phyloP scores from a whole-genome alignment of 441 rosid genomes.

The Eruca vesicaria region DNA sequence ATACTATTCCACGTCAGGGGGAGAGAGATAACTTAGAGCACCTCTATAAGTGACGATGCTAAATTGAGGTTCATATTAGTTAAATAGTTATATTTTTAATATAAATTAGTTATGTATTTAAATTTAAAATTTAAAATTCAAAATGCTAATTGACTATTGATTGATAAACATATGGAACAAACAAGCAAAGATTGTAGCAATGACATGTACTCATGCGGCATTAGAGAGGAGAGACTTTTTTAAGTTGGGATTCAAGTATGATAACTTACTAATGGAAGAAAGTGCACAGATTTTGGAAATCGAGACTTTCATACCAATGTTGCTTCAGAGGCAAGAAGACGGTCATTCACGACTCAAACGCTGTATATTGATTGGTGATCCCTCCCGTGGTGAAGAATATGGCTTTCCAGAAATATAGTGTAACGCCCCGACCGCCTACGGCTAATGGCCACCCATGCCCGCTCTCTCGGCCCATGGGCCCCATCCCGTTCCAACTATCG shows the following conservation, averaged over 20 bases:
- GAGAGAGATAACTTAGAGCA: background rate
- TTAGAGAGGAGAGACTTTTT: slow-evolving; percentile 97
- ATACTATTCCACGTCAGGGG: no score
- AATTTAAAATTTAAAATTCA: no score
- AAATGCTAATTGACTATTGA: no score
- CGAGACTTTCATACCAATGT: slow-evolving; percentile 98
- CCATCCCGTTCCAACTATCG: no score
- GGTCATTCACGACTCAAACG: slow-evolving; percentile 98
- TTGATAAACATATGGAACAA: no score
- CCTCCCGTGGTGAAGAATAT: slow-evolving; percentile 99
- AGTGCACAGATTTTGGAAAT: slow-evolving; percentile 99
- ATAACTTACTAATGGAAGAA: slow-evolving; percentile 98
- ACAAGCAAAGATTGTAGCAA: slow-evolving; percentile 99
- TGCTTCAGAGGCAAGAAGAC: slow-evolving; percentile 99
- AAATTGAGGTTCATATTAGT: no score
- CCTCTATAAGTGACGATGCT: no score
- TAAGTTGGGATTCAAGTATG: slow-evolving; percentile 96
- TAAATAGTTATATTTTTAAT: no score
- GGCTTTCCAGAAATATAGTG: slow-evolving; percentile 99
- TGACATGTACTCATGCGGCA: slow-evolving; percentile 99
- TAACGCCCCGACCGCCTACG: no score
- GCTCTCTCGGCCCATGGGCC: no score
- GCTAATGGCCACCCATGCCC: no score
- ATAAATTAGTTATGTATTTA: no score
- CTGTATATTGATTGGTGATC: slow-evolving; percentile 97